Evolutionary conservation across 1,139 yeast genomes (phyloP), one percentile per base, ranked within the genome.

Genomic region (Suhomyces yuchorum): DNA sequence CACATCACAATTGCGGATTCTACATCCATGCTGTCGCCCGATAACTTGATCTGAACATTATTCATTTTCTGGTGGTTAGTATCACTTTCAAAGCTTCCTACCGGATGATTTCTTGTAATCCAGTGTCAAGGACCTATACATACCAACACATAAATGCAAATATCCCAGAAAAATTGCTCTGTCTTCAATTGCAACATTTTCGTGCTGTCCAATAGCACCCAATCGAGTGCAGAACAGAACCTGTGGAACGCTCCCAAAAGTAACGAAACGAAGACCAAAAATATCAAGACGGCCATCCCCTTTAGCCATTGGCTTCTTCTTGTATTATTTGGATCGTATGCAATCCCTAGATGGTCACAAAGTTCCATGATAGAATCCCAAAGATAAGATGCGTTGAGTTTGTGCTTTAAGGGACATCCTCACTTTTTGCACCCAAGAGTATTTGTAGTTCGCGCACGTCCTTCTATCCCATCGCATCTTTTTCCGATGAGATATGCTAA

Each of bases 1-100:
- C 79, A 62, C 5, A 80, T 57, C 17, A 81, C 53, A 3, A 80
- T 52, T 0, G 84, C 80, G 14, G 81, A 73, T 34, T 77, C 82
- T 8, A 70, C 51, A 34, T 67, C 73, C 20, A 79, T 51, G 1
- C 55, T 44, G 51, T 79, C 84, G 0, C 85, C 85, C 4, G 65
- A 50, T 0, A 80, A 49, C 19, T 63, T 60, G 19, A 79, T 56
- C 12, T 63, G 57, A 9, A 78, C 72, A 5, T 63, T 57, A 52
- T 78, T 77, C 37, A 68, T 44, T 23, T 68, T 67, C 76, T 66
- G 22, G 24, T 9, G 6, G 52, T 53, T 51, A 51, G 54, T 47
- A 38, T 19, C 22, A 18, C 15, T 9, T 30, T 30, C 33, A 8
- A 30, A 12, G 9, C 26, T 3, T 4, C 9, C 9, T 8, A n/a